These are phyloP conservation scores for Lepraria neglecta DNA, from an alignment of 495 filamentous ascomycete species.

Conservation along the genomic window DNA sequence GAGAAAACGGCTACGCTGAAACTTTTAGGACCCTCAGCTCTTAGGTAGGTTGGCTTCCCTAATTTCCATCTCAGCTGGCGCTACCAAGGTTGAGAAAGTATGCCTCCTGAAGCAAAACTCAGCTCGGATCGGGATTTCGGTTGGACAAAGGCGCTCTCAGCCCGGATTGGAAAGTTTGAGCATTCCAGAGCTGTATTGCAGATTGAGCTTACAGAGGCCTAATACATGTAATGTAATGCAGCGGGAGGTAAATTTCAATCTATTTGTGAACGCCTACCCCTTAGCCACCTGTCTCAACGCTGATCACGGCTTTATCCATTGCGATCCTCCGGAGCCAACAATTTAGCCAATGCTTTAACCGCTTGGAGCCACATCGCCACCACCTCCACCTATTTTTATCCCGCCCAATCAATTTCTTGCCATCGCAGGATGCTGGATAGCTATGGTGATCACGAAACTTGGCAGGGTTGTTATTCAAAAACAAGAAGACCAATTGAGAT, in stretches of 20 bases:
- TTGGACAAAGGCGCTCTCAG: too few relatives aligned
- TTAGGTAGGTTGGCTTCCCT: too few relatives aligned
- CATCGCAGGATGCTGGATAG: background rate
- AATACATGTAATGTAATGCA: slow-evolving; percentile 1
- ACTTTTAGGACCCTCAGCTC: too few relatives aligned
- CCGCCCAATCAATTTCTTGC: background rate
- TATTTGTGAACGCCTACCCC: slow-evolving; percentile 8
- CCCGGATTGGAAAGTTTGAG: background rate
- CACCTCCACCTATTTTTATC: slow-evolving; percentile 22
- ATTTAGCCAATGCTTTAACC: slow-evolving; percentile 13
- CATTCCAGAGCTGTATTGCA: background rate
- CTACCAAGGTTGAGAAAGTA: too few relatives aligned
- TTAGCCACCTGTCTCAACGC: background rate
- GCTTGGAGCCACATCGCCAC: slow-evolving; percentile 18
- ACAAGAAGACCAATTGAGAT: background rate
- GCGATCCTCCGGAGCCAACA: background rate
- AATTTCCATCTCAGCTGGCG: too few relatives aligned
- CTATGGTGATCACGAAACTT: background rate
- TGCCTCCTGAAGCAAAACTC: too few relatives aligned
- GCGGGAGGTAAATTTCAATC: background rate
- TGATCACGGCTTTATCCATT: slow-evolving; percentile 1
- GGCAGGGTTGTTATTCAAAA: background rate
- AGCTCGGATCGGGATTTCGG: too few relatives aligned
- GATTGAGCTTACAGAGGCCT: background rate
- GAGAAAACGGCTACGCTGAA: too few relatives aligned